phyloP scores from a whole-genome alignment of 1,139 yeast genomes.

The Kodamaea anthophila region DNA sequence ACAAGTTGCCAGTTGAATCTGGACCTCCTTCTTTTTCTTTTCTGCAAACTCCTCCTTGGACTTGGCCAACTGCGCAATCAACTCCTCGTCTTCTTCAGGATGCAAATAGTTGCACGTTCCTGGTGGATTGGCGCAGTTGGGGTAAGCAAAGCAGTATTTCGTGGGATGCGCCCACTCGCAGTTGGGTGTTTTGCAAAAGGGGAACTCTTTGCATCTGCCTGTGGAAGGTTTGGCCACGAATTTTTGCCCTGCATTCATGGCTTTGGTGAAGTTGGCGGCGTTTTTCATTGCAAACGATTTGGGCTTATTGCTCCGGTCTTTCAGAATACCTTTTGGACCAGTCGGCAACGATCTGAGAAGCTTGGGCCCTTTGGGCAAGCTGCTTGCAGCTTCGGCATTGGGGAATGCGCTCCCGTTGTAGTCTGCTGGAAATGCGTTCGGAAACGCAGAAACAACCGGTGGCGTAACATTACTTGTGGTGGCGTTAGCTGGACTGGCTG shows the following conservation, averaged over 20 bases:
- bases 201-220: slow-evolving; percentile 74
- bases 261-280: slow-evolving; percentile 33
- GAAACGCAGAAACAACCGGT: slow-evolving; percentile 4
- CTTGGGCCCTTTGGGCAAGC: slow-evolving; percentile 13
- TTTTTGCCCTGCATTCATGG: slow-evolving; percentile 17
- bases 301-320: slow-evolving; percentile 8
- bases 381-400: slow-evolving; percentile 1
- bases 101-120: slow-evolving; percentile 82
- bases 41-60: slow-evolving; percentile 47
- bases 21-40: slow-evolving; percentile 23
- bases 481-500: too few relatives aligned
- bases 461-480: neutral
- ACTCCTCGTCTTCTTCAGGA: slow-evolving; percentile 74
- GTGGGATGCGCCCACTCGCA: slow-evolving; percentile 80
- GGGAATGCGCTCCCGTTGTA: slow-evolving; percentile 6
- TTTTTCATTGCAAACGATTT: slow-evolving; percentile 30
- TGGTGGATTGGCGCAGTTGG: slow-evolving; percentile 71
- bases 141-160: slow-evolving; percentile 66
- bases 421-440: slow-evolving; percentile 4
- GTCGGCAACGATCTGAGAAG: slow-evolving; percentile 9
- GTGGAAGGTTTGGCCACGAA: slow-evolving; percentile 39
- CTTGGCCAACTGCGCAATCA: slow-evolving; percentile 60
- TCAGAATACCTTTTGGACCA: slow-evolving; percentile 9
- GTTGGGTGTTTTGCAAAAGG: slow-evolving; percentile 62
- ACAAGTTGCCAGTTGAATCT: slow-evolving; percentile 42